A percentile compares a stretch with the other conserved stretches of the same genome.
phyloP scores from a whole-genome alignment of 257 asterid species.

The Schizonepeta tenuifolia region DNA sequence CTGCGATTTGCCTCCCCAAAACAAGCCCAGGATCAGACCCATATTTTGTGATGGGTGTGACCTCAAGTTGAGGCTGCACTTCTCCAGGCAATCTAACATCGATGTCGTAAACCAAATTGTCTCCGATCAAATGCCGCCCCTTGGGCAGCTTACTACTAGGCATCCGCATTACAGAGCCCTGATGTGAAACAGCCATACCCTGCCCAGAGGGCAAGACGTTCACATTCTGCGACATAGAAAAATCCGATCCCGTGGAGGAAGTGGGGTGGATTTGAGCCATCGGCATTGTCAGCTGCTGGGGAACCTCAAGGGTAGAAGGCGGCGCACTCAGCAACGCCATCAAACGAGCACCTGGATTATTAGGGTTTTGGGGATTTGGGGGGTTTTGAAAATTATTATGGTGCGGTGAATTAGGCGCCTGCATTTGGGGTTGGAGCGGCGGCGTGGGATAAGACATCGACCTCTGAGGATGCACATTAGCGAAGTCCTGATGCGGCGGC shows the following conservation, averaged over 20 bases:
- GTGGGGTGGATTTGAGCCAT: conserved; percentile 57
- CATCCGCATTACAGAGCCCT: conserved; percentile 72
- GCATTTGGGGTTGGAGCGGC: conserved; percentile 69
- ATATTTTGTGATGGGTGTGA: conserved; percentile 95
- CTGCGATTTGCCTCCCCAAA: conserved; percentile 93
- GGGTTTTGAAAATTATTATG: conserved; percentile 51
- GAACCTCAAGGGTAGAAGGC: conserved; percentile 46
- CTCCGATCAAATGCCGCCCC: conserved; percentile 85
- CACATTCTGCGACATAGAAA: conserved; percentile 40
- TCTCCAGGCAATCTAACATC: conserved; percentile 84
- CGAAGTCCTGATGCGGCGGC: conserved; percentile 51
- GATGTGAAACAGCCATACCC: conserved; percentile 48
- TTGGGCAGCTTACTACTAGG: conserved; percentile 88
- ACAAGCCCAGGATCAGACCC: conserved; percentile 94
- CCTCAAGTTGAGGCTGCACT: conserved; percentile 99
- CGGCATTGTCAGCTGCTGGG: conserved; percentile 49
- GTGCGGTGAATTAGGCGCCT: conserved; percentile 46
- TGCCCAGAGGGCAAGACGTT: conserved; percentile 47
- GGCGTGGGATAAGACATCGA: conserved; percentile 84
- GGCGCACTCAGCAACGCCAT: conserved; percentile 95
- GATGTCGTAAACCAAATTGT: conserved; percentile 67
- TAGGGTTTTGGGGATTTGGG: conserved; percentile 46
- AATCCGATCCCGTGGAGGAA: conserved; percentile 73
- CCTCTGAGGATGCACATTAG: conserved; percentile 71
- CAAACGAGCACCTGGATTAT: conserved; percentile 67